Base-by-base conservation (phyloP, 305 asterid genomes). In the Fraxinus platypoda region DNA sequence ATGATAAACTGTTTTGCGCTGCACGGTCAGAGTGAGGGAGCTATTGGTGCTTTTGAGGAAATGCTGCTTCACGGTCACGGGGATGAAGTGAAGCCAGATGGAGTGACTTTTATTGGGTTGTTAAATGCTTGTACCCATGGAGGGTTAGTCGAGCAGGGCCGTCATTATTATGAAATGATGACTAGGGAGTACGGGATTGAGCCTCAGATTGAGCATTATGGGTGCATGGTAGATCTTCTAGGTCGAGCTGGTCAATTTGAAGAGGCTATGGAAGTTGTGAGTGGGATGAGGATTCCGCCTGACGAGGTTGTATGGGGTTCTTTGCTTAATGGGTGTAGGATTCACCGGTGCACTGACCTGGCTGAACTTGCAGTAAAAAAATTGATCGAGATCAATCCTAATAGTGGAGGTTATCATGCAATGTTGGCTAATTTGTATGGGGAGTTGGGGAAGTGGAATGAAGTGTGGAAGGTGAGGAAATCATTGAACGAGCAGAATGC, bases 261-360 rank as follows among this genome's bases (percentile, higher is more conserved):
- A 34, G 97, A 93, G 81, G 95, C 94, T 6, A 87, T 95, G 91
- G 88, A 88, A 80, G 90, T 93, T 33, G 83, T 92, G 76, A 77
- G 75, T 30, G 87, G 87, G 64, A 92, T 95, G 98, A 89, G 84
- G 80, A 78, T 89, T 34, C 79, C 87, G 5, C 94, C 97, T 0
- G 98, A 95, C 82, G 97, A 92, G 79, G 92, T 82, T 25, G 81
- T 95, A 1, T 95, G 97, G 97, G 98, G 97, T 81, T 87, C 95
- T 30, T 86, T 95, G 89, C 94, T 95, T 35, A 93, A 91, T 28
- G 95, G 91, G 34, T 91, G 98, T 81, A 93, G 83, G 88, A 89
- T 93, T 85, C 97, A 95, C 74, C 78, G 92, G 43, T 91, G 88
- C 0, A 33, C 81, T 0, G 95, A 92, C 77, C 83, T 95, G 88